Conservation (phyloP, 83 land plant genomes). For the Isoetes engelmannii region DNA sequence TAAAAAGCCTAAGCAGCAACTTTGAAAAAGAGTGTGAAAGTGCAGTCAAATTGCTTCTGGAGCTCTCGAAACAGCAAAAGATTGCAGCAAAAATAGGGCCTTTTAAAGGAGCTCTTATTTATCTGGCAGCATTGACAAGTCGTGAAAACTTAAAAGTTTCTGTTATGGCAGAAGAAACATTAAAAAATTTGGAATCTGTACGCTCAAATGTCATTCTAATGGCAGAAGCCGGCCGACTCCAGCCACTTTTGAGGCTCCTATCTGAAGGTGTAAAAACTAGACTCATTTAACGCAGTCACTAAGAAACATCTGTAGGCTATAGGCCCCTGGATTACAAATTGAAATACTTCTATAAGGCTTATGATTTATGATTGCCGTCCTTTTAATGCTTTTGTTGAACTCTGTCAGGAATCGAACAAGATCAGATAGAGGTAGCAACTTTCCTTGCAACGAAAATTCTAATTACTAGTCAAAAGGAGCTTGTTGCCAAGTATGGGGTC, state of each 20-base stretch:
- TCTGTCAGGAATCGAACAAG: conserved; percentile 38
- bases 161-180: conserved; percentile 41
- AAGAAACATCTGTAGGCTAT: conserved; percentile 5
- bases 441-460: conserved; percentile 32
- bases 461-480: conserved; percentile 43
- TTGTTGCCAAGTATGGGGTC: conserved; percentile 36
- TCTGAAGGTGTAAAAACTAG: conserved; percentile 30
- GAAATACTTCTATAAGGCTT: background rate
- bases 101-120: conserved; percentile 46
- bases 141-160: conserved; percentile 36
- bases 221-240: conserved; percentile 45
- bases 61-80: conserved; percentile 32
- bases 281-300: conserved; percentile 7
- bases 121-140: conserved; percentile 40
- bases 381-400: too few relatives aligned
- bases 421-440: conserved; percentile 38
- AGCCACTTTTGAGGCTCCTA: conserved; percentile 37
- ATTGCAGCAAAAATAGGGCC: conserved; percentile 35
- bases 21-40: conserved; percentile 44
- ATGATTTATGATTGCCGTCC: background rate
- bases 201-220: conserved; percentile 36
- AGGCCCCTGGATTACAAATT: conserved; percentile 9
- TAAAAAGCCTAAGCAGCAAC: conserved; percentile 41
- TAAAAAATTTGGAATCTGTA: conserved; percentile 28
- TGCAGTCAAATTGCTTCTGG: conserved; percentile 44